Percentiles rank a stretch among this genome's conserved stretches.
Evolutionary conservation across 805 yeast species (phyloP).

Genomic region (Kazachstania taianensis): DNA sequence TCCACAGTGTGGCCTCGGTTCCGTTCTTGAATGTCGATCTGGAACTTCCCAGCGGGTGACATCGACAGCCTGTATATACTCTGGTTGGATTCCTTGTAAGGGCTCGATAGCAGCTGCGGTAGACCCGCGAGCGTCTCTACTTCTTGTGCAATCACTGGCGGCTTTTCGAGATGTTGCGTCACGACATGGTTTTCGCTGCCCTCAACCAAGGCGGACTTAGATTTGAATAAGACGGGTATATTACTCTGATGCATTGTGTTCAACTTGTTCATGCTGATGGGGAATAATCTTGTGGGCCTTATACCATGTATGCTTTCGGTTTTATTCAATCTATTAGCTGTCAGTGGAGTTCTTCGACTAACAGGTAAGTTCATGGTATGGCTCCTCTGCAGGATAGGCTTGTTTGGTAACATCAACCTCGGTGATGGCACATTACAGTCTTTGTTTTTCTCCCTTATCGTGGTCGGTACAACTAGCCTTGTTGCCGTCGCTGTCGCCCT

Average conservation of each 20-base stretch:
- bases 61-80: conserved; percentile 23
- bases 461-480: conserved; percentile 4
- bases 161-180: neutral
- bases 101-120: conserved; percentile 17
- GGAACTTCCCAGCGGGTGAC: conserved; percentile 27
- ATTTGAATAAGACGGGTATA: conserved; percentile 14
- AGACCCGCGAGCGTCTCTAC: too few relatives aligned
- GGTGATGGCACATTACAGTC: neutral
- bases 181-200: neutral
- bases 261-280: conserved; percentile 14
- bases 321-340: conserved; percentile 5
- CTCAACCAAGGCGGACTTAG: conserved; percentile 1
- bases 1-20: neutral
- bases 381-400: conserved; percentile 9
- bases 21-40: conserved; percentile 15
- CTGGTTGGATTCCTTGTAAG: conserved; percentile 22
- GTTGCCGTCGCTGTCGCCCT: conserved; percentile 5
- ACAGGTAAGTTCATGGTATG: conserved; percentile 4
- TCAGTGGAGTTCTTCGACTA: neutral
- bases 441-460: neutral
- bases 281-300: conserved; percentile 20
- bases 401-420: conserved; percentile 5
- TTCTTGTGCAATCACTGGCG: neutral
- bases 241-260: conserved; percentile 11
- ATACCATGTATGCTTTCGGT: too few relatives aligned